A percentile compares a stretch with the other conserved stretches of the same genome.
Evolutionary conservation across 805 yeast genomes (phyloP).

Genomic region (Candida maltosa): DNA sequence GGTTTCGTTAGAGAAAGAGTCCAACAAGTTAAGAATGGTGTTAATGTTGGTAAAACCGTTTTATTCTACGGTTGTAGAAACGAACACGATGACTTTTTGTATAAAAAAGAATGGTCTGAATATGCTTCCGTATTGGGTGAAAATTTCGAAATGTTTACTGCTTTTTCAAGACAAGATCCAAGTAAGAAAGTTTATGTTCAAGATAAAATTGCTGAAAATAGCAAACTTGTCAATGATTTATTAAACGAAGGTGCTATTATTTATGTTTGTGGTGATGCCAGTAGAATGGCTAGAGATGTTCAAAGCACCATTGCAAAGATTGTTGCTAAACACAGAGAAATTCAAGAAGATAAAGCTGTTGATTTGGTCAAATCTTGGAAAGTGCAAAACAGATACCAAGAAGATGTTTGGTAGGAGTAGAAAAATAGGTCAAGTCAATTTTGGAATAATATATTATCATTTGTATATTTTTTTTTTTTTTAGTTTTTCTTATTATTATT

Average conservation of each 20-base stretch:
- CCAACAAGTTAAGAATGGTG: conserved; percentile 34
- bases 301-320: conserved; percentile 65
- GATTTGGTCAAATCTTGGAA: conserved; percentile 76
- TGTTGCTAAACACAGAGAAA: conserved; percentile 57
- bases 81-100: conserved; percentile 75
- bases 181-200: conserved; percentile 76
- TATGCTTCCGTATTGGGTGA: conserved; percentile 60
- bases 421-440: background rate
- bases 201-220: conserved; percentile 59
- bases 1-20: conserved; percentile 90
- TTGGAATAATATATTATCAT: background rate
- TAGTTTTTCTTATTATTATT: too few relatives aligned
- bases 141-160: conserved; percentile 69
- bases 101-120: conserved; percentile 85
- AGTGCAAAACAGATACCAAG: conserved; percentile 87
- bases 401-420: conserved; percentile 85
- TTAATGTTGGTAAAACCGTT: conserved; percentile 61
- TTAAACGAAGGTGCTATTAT: conserved; percentile 73
- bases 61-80: conserved; percentile 88
- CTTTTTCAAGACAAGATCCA: conserved; percentile 75
- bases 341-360: conserved; percentile 65
- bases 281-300: conserved; percentile 93
- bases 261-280: conserved; percentile 97
- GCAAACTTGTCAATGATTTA: conserved; percentile 52
- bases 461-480: background rate